Evolutionary conservation across 2,329 filamentous ascomycete genomes (phyloP), one percentile per base, ranked within the genome.

Genomic region (Thielaviopsis populi): DNA sequence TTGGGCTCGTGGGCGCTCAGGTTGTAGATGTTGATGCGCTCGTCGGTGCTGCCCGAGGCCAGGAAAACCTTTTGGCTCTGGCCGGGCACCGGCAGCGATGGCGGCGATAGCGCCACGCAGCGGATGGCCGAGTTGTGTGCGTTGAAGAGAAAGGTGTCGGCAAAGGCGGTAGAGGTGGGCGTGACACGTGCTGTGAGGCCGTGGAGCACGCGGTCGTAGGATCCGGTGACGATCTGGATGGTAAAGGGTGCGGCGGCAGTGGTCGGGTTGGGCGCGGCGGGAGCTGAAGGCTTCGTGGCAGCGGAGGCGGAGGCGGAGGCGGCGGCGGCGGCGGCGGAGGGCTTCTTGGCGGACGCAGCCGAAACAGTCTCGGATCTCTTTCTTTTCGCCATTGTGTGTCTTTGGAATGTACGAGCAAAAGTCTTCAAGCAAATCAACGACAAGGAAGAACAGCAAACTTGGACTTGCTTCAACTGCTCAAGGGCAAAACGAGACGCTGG

Each of bases 71-170:
- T 96, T 72, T 89, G 87, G n/a, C 77, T 75, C 73, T 87, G 85
- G 68, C 79, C 83, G 13, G 77, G 79, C 64, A 77, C 71, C 1
- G 80, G 77, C 19, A 80, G 81, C 13, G 89, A 88, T 0, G 88
- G 79, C 2, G 88, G 87, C 8, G 92, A 96, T 67, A 96, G 76
- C 27, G 91, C 90, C 41, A 99, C 80, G 72, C 89, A 95, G 70
- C 91, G 87, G 72, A 99, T 89, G 3, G 94, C 87, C 13, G 91
- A 95, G 64, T 84, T 81, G 75, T 99, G 94, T 15, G 94, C 91
- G 71, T 91, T 89, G 81, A 99, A 96, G 65, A 99, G 82, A 74
- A 99, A 99, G 0, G 89, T 92, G 74, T 97, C 92, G 68, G 89
- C 83, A 72, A 96, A 97, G 61, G 85, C 79, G 63, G 85, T 78